Evolutionary conservation across 768 basidiomycete genomes (phyloP).

Genomic region (Russula vinacea): DNA sequence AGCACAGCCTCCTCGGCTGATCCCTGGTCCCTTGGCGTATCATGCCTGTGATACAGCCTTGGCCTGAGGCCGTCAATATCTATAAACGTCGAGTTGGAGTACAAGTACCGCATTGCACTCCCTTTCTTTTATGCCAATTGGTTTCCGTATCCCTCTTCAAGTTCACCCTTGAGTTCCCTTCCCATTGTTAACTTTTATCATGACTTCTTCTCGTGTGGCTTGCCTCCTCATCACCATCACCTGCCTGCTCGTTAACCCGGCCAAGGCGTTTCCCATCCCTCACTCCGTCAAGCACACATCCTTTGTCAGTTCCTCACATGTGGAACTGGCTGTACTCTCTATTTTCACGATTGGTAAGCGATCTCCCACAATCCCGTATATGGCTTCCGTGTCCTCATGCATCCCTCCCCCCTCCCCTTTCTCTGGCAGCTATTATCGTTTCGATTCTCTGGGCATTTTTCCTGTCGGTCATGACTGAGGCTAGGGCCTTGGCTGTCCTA

Average conservation of each 20-base stretch:
- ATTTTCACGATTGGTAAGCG: neutral
- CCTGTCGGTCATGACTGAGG: neutral
- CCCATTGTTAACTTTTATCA: too few relatives aligned
- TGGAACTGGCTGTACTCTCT: neutral
- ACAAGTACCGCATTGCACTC: too few relatives aligned
- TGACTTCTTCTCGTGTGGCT: neutral
- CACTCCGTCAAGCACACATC: neutral
- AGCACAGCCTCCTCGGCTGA: too few relatives aligned
- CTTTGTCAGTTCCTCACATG: neutral
- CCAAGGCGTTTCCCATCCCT: neutral
- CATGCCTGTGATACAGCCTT: too few relatives aligned
- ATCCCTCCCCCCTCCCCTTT: neutral
- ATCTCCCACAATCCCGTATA: neutral
- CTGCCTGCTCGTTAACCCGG: neutral
- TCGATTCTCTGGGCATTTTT: neutral
- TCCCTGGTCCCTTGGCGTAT: too few relatives aligned
- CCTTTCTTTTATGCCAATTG: neutral
- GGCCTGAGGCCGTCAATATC: too few relatives aligned
- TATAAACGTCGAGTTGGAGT: too few relatives aligned
- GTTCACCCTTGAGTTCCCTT: too few relatives aligned
- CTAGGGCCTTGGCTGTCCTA: neutral
- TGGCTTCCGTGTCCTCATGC: neutral
- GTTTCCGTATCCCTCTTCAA: too few relatives aligned
- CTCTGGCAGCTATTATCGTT: constrained; percentile 3
- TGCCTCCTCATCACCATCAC: neutral